Evolutionary conservation across 2,329 filamentous ascomycete species (phyloP), one percentile per base, ranked within the genome.

Genomic region (Colletotrichum eremochloae): DNA sequence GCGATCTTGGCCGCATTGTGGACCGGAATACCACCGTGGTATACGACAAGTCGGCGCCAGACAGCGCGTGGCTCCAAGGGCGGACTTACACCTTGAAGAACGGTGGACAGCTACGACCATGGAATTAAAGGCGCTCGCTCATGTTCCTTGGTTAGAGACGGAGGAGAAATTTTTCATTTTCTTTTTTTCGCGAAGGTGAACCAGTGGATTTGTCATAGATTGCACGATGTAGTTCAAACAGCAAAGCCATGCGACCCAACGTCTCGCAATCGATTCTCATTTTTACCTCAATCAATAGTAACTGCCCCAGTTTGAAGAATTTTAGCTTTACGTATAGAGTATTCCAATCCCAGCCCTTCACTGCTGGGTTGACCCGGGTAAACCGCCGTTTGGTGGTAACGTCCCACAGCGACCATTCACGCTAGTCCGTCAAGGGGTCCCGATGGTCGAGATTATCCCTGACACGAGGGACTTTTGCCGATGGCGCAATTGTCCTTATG

Each of bases 401-500:
- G 56, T 50, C n/a, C 52, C 66, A 55, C 48, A 40, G n/a, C 24
- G 53, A 14, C 50, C 58, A 57, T 63, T 52, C 40, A 11, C 9
- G 4, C 24, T 24, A 60, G 20, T 0, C 24, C 18, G 46, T 31
- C 48, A 31, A 56, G 62, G 31, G 53, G 55, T 55, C n/a, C n/a
- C 11, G 15, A 48, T 24, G 42, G 56, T 38, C 57, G 42, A 52
- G 57, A 50, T 53, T 40, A 18, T 63, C 44, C 57, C 68, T 46
- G 57, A 63, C 44, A 58, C 15, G 42, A 64, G 52, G 69, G 11
- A 68, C 65, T 71, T 71, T 71, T 71, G 65, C 24, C 44, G 46
- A 63, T 71, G 64, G 68, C 65, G 65, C 68, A 71, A 71, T 71
- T 24, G 44, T 38, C 64, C 12, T 63, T 57, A 46, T 63, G 64